Conservation (phyloP, 2,329 filamentous ascomycete genomes). For the Microascus cirrosus region DNA sequence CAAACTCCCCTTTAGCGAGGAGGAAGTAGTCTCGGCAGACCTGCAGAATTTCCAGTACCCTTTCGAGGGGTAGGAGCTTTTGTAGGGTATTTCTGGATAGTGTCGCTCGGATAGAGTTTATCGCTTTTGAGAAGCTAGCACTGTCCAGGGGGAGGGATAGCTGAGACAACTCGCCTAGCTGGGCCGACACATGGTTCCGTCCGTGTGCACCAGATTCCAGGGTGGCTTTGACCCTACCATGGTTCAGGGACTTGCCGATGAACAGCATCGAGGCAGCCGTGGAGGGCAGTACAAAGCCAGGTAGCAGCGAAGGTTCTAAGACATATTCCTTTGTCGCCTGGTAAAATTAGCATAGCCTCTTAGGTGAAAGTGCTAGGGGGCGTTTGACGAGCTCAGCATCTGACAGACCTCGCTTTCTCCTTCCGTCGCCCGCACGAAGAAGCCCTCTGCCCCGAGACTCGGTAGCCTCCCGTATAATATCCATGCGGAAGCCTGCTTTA, state of each 20-base stretch:
- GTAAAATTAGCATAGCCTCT: neutral
- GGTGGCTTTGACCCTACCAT: slow-evolving; percentile 53
- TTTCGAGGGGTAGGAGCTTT: slow-evolving; percentile 65
- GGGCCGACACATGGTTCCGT: slow-evolving; percentile 51
- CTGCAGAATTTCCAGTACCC: slow-evolving; percentile 65
- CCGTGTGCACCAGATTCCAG: slow-evolving; percentile 33
- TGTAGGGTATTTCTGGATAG: slow-evolving; percentile 78
- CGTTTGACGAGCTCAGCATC: neutral
- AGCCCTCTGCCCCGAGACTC: slow-evolving; percentile 67
- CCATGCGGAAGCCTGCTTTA: slow-evolving; percentile 85
- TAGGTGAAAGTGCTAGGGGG: neutral
- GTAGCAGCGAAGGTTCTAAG: slow-evolving; percentile 51
- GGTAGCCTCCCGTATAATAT: slow-evolving; percentile 80
- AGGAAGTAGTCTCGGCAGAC: slow-evolving; percentile 81
- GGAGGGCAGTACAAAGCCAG: slow-evolving; percentile 64
- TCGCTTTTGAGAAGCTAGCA: slow-evolving; percentile 56
- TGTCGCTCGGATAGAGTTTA: slow-evolving; percentile 67
- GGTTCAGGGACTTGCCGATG: slow-evolving; percentile 79
- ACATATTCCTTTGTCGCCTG: slow-evolving; percentile 40
- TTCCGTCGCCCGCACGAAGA: slow-evolving; percentile 58
- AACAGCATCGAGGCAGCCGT: slow-evolving; percentile 81
- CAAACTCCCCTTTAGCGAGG: slow-evolving; percentile 81
- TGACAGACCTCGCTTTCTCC: slow-evolving; percentile 26
- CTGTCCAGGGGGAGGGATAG: slow-evolving; percentile 65
- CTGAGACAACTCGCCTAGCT: slow-evolving; percentile 57